Conservation (phyloP, 768 basidiomycete genomes). For the Stropharia rugosoannulata region DNA sequence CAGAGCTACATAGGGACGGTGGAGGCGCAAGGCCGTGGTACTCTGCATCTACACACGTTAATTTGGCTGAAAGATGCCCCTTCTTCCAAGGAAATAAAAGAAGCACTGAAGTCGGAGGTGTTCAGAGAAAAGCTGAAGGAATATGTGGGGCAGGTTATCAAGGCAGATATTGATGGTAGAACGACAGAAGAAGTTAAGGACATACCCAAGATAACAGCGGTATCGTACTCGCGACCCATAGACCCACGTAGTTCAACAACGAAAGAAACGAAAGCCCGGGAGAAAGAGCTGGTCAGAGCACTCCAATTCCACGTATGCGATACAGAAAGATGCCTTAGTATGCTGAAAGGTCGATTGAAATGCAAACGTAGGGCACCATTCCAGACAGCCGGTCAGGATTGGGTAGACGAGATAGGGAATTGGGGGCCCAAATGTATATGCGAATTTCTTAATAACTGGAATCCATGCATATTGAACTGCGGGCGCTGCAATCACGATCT, state of each 20-base stretch:
- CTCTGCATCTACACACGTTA: conserved; percentile 39
- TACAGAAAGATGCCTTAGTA: conserved; percentile 17
- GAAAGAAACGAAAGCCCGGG: conserved; percentile 1
- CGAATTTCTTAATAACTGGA: conserved; percentile 26
- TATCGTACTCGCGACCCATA: conserved; percentile 33
- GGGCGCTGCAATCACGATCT: conserved; percentile 35
- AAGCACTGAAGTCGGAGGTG: conserved; percentile 15
- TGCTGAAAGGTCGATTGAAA: conserved; percentile 8
- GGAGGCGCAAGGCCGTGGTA: conserved; percentile 41
- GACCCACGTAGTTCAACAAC: conserved; percentile 22
- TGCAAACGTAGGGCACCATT: conserved; percentile 38
- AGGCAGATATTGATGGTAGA: conserved; percentile 26
- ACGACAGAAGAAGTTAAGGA: conserved; percentile 7
- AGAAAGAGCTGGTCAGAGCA: conserved; percentile 21
- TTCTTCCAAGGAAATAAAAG: conserved; percentile 14
- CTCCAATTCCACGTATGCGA: conserved; percentile 34
- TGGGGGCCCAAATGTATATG: conserved; percentile 25
- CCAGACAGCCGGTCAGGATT: conserved; percentile 14
- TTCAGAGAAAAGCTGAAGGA: conserved; percentile 25
- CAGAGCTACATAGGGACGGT: conserved; percentile 35
- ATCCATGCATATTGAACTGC: conserved; percentile 19
- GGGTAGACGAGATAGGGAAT: conserved; percentile 22
- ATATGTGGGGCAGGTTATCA: conserved; percentile 31
- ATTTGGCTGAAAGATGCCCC: conserved; percentile 35
- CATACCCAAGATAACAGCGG: conserved; percentile 14